Percentiles rank a stretch among this genome's conserved stretches.
These are phyloP conservation scores for Sphaceloma murrayae DNA, from an alignment of 2,329 filamentous ascomycete genomes.

Conservation along the genomic window DNA sequence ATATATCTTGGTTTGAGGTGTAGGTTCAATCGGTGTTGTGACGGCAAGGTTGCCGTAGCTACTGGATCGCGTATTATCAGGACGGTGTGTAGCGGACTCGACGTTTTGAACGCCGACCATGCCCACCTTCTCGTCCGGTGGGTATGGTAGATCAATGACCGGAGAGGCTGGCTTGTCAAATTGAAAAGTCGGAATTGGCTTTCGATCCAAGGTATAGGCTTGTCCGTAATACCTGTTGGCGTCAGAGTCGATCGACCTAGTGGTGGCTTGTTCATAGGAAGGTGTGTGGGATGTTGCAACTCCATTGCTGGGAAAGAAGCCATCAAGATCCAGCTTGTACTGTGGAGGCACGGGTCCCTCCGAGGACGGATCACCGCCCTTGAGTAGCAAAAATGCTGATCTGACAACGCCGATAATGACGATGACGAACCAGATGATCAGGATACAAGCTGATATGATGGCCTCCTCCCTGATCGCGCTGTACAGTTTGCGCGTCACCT, in stretches of 20 bases:
- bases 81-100: conserved; percentile 34
- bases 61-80: conserved; percentile 36
- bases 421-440: conserved; percentile 69
- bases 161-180: conserved; percentile 26
- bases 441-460: conserved; percentile 64
- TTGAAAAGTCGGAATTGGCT: conserved; percentile 36
- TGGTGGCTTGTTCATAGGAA: conserved; percentile 30
- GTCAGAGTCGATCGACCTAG: conserved; percentile 31
- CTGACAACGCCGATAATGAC: conserved; percentile 64
- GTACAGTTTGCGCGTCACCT: conserved; percentile 58
- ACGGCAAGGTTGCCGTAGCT: conserved; percentile 37
- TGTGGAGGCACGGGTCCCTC: conserved; percentile 16
- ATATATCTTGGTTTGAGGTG: conserved; percentile 23
- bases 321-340: conserved; percentile 21
- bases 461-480: conserved; percentile 64
- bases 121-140: conserved; percentile 34
- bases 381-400: conserved; percentile 49
- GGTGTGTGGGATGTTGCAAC: conserved; percentile 27
- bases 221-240: conserved; percentile 36
- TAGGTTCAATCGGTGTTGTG: conserved; percentile 35
- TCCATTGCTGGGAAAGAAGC: conserved; percentile 17
- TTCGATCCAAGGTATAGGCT: conserved; percentile 38
- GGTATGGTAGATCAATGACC: conserved; percentile 25
- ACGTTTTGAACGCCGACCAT: conserved; percentile 35
- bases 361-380: conserved; percentile 33